Percentiles rank a stretch among this genome's conserved stretches.
Conservation (phyloP, 192 early-diverging fungal species). For the Chytriomyces hyalinus region DNA sequence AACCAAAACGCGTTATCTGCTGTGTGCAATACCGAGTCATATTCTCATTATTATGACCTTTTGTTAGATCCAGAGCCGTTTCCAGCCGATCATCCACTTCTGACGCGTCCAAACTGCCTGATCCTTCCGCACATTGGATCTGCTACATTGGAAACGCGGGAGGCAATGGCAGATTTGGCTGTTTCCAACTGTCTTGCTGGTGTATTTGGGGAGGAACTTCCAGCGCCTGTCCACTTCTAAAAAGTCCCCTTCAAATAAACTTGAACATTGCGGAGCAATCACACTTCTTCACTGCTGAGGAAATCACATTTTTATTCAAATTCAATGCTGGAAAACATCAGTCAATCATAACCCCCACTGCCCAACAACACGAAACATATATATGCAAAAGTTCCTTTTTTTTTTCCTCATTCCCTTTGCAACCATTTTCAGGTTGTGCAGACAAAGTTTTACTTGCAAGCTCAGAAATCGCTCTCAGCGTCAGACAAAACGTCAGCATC, state of each 20-base stretch:
- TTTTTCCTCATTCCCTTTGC: too few relatives aligned
- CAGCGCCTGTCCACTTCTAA: conserved; percentile 13
- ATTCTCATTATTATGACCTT: conserved; percentile 4
- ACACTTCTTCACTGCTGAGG: too few relatives aligned
- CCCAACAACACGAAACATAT: too few relatives aligned
- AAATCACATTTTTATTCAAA: too few relatives aligned
- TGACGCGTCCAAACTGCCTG: conserved; percentile 62
- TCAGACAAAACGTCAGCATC: conserved; percentile 59
- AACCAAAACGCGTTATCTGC: too few relatives aligned
- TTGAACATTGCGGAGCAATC: too few relatives aligned
- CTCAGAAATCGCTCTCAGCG: conserved; percentile 25
- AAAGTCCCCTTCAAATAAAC: too few relatives aligned
- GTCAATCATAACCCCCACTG: too few relatives aligned
- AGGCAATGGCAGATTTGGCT: conserved; percentile 48
- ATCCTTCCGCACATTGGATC: conserved; percentile 88
- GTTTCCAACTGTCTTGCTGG: conserved; percentile 26
- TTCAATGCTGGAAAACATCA: too few relatives aligned
- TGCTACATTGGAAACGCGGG: conserved; percentile 82
- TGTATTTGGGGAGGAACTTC: conserved; percentile 25
- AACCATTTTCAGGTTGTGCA: too few relatives aligned
- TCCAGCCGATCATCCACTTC: conserved; percentile 61
- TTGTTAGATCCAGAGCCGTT: conserved; percentile 75
- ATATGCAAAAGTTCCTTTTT: too few relatives aligned
- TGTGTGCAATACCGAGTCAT: neutral
- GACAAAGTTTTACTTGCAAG: neutral